phyloP scores from a whole-genome alignment of 1,284 basidiomycete genomes.

The Cutaneotrichosporon curvatum region DNA sequence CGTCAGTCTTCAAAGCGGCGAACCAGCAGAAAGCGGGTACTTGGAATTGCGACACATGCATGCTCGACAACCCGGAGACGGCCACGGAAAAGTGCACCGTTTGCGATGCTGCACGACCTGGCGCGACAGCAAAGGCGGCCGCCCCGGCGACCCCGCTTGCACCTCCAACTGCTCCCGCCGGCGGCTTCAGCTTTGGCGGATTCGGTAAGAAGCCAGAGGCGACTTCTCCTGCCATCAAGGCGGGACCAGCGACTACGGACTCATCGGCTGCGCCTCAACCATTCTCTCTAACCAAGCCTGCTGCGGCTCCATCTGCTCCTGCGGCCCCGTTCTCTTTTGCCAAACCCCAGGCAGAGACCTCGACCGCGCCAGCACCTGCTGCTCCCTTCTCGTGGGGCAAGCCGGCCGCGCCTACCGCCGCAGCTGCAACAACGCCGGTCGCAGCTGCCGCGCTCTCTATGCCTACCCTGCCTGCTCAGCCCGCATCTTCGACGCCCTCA shows the following conservation, averaged over 20 bases:
- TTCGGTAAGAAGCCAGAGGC: neutral
- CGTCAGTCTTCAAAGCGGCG: conserved; percentile 7
- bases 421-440: neutral
- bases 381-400: neutral
- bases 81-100: conserved; percentile 50
- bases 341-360: too few relatives aligned
- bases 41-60: conserved; percentile 53
- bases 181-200: conserved; percentile 1
- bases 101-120: conserved; percentile 50
- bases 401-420: neutral
- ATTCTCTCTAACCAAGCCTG: neutral
- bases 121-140: conserved; percentile 11
- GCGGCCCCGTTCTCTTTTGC: neutral
- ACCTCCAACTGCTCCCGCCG: conserved; percentile 2
- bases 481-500: conserved; percentile 3
- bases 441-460: neutral
- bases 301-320: neutral
- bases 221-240: too few relatives aligned
- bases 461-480: neutral
- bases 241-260: too few relatives aligned
- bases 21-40: neutral
- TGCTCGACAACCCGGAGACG: conserved; percentile 50
- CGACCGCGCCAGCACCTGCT: neutral
- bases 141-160: neutral
- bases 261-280: too few relatives aligned